These are phyloP conservation scores for Craterostigma plantagineum DNA, from an alignment of 257 asterid species.

Conservation along the genomic window DNA sequence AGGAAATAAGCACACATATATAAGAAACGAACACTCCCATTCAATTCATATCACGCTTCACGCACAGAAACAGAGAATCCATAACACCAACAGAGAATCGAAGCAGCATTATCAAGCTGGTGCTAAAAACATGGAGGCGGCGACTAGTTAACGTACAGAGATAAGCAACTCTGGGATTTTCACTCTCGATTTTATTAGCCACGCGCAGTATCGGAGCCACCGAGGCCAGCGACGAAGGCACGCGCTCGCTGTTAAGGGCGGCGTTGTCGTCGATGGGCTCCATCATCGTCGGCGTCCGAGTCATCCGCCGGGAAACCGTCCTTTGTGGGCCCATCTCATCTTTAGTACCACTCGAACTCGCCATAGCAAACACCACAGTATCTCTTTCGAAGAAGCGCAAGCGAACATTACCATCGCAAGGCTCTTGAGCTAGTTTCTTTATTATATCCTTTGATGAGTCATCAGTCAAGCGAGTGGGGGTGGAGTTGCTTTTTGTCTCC, in stretches of 20 bases:
- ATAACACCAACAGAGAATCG: neutral
- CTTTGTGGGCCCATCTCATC: slow-evolving; percentile 42
- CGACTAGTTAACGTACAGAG: no score
- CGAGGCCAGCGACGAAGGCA: slow-evolving; percentile 75
- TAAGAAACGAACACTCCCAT: no score
- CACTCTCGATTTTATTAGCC: slow-evolving; percentile 69
- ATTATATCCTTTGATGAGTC: no score
- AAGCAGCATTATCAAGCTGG: neutral
- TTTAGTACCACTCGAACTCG: slow-evolving; percentile 84
- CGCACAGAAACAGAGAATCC: neutral
- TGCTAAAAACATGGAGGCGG: neutral
- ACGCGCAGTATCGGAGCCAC: slow-evolving; percentile 88
- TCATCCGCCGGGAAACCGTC: slow-evolving; percentile 30
- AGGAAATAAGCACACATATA: neutral
- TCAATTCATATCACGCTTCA: no score
- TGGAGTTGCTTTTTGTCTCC: no score
- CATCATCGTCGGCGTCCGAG: slow-evolving; percentile 46
- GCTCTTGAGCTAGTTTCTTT: no score
- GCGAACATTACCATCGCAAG: no score
- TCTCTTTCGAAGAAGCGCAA: slow-evolving; percentile 1
- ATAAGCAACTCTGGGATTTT: slow-evolving; percentile 58
- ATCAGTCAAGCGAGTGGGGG: no score
- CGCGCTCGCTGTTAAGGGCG: slow-evolving; percentile 75
- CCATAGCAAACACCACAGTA: slow-evolving; percentile 46
- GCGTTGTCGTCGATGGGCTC: slow-evolving; percentile 47